These are phyloP conservation scores for Leccinum aurantiacum DNA, from an alignment of 768 basidiomycete species.

Conservation along the genomic window DNA sequence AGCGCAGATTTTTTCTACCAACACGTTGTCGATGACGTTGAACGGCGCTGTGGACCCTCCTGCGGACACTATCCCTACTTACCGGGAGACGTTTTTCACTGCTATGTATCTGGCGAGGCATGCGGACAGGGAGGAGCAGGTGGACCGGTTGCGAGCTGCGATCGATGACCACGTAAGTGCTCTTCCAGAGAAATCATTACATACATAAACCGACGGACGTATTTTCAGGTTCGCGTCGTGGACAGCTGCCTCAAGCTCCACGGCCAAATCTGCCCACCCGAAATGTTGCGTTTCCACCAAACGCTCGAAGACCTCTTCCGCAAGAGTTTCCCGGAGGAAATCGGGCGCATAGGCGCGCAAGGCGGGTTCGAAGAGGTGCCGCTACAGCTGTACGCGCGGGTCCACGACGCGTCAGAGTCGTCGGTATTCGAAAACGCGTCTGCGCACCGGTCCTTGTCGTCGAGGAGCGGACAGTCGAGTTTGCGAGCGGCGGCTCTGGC, in stretches of 20 bases:
- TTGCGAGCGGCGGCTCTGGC: constrained; percentile 39
- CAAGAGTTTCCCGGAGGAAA: constrained; percentile 83
- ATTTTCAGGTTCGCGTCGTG: constrained; percentile 66
- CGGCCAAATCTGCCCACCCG: constrained; percentile 74
- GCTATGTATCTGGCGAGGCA: constrained; percentile 65
- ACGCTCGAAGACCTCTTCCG: constrained; percentile 84
- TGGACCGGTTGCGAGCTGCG: constrained; percentile 68
- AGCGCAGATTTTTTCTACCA: constrained; percentile 69
- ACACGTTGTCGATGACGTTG: constrained; percentile 80
- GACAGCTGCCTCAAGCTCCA: constrained; percentile 85
- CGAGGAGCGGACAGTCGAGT: constrained; percentile 42
- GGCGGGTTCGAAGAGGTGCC: constrained; percentile 51
- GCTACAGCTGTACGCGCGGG: constrained; percentile 38
- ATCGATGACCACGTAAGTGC: constrained; percentile 78
- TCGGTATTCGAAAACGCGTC: constrained; percentile 51
- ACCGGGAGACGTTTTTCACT: constrained; percentile 74
- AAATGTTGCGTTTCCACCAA: constrained; percentile 92
- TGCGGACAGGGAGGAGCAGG: constrained; percentile 66
- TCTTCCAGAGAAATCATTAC: background rate
- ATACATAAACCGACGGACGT: constrained; percentile 1
- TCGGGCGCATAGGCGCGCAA: constrained; percentile 64
- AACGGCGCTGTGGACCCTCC: constrained; percentile 88
- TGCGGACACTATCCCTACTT: constrained; percentile 67
- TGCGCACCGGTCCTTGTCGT: constrained; percentile 47
- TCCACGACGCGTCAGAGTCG: constrained; percentile 40